A percentile compares a stretch with the other conserved stretches of the same genome.
Conservation (phyloP, 2,329 filamentous ascomycete species). For the Leptodontidium sp. region DNA sequence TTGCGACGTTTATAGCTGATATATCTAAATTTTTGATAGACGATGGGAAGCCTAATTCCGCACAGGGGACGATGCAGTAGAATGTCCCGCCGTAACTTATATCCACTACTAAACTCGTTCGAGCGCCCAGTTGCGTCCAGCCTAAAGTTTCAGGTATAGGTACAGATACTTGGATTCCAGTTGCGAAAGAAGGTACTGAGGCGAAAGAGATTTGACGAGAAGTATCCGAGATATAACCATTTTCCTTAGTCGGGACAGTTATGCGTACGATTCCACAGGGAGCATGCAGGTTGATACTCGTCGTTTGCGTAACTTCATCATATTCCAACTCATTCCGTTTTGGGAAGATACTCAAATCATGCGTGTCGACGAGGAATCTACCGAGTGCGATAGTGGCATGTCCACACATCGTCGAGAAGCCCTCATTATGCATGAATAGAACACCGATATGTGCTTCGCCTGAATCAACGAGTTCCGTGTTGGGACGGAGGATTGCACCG, state of each 20-base stretch:
- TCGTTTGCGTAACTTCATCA: constrained; percentile 4
- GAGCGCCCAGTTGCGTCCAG: constrained; percentile 13
- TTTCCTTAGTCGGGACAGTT: constrained; percentile 12
- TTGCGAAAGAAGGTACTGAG: constrained; percentile 14
- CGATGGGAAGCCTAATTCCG: constrained; percentile 8
- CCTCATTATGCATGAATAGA: constrained; percentile 17
- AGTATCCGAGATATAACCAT: not conserved
- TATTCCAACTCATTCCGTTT: not conserved
- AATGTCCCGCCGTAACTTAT: constrained; percentile 20
- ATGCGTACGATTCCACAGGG: constrained; percentile 18
- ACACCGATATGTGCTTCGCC: not conserved
- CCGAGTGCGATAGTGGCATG: constrained; percentile 17
- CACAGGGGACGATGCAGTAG: constrained; percentile 6
- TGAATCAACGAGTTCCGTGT: not conserved
- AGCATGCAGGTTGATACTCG: constrained; percentile 14
- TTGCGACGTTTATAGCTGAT: not conserved
- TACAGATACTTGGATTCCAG: constrained; percentile 5
- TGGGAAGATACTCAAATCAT: constrained; percentile 9
- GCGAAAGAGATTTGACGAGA: constrained; percentile 14
- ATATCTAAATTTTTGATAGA: not conserved
- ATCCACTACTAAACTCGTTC: constrained; percentile 1
- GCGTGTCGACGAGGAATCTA: constrained; percentile 5
- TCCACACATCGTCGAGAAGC: constrained; percentile 16
- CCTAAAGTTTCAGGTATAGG: not conserved
- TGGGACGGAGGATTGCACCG: not conserved